These are phyloP conservation scores for Dillenia turbinata DNA, from an alignment of 164 flowering plant genomes.

Conservation along the genomic window DNA sequence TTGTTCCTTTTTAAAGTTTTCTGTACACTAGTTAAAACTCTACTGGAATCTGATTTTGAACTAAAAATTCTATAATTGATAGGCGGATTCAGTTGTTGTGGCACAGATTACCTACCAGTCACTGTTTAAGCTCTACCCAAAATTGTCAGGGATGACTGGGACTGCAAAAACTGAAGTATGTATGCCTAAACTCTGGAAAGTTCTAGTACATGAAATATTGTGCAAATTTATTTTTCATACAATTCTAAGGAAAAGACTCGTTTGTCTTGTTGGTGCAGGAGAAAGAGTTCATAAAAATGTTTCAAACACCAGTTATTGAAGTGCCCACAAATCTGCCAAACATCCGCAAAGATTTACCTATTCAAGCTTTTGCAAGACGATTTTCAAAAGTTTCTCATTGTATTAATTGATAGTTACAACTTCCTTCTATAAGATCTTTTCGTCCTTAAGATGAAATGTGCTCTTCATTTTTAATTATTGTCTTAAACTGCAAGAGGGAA, in stretches of 20 bases:
- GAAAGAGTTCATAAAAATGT: conserved; percentile 94
- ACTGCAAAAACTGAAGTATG: conserved; percentile 98
- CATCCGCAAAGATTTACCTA: conserved; percentile 86
- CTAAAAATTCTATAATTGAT: too few species aligned
- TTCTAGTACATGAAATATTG: too few species aligned
- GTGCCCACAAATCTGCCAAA: conserved; percentile 91
- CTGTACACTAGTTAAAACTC: too few species aligned
- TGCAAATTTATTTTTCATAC: not conserved
- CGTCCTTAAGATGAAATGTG: not conserved
- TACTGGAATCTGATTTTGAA: too few species aligned
- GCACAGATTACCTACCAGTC: conserved; percentile 99
- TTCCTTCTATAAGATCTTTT: not conserved
- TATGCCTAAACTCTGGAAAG: too few species aligned
- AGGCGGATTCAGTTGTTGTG: conserved; percentile 95
- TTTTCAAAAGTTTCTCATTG: not conserved
- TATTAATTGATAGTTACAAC: too few species aligned
- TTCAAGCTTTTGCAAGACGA: conserved; percentile 90
- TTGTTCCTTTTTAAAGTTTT: too few species aligned
- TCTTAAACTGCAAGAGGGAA: conserved; percentile 86
- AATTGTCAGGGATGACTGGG: conserved; percentile 99
- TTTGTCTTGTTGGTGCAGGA: conserved; percentile 43
- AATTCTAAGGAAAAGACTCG: too few species aligned
- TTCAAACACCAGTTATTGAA: conserved; percentile 93
- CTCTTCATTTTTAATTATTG: conserved; percentile 4
- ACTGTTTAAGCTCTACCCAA: conserved; percentile 92